Percentiles rank a stretch among this genome's conserved stretches.
These are phyloP conservation scores for Talaromyces amestolkiae DNA, from an alignment of 2,329 filamentous ascomycete species.

Conservation along the genomic window DNA sequence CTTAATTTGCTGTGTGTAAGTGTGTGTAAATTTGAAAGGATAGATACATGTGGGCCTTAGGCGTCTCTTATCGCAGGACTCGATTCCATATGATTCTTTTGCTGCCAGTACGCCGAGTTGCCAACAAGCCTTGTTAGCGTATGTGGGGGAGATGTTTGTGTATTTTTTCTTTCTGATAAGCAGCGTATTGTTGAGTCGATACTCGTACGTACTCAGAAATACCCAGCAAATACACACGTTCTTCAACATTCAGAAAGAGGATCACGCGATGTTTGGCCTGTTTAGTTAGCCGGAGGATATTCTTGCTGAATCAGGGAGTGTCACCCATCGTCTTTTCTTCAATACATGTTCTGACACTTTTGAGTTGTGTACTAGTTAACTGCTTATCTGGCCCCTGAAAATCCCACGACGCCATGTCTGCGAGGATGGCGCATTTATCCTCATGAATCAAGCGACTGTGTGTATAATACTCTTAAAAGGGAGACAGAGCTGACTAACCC, in stretches of 20 bases:
- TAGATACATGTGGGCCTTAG: not conserved
- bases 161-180: not conserved
- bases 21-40: not conserved
- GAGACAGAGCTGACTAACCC: constrained; percentile 10
- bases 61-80: not conserved
- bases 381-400: not conserved
- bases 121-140: constrained; percentile 8
- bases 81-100: not conserved
- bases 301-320: constrained; percentile 15
- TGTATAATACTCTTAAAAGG: not conserved
- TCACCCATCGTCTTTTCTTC: not conserved
- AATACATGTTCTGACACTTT: not conserved
- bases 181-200: not conserved
- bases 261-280: constrained; percentile 1
- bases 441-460: no score
- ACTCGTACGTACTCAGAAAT: not conserved
- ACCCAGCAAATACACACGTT: not conserved
- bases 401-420: not conserved
- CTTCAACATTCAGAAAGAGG: not conserved
- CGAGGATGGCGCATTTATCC: not conserved
- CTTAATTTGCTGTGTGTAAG: not conserved
- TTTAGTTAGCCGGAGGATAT: constrained; percentile 4
- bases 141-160: constrained; percentile 10
- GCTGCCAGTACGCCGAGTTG: not conserved
- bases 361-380: not conserved